Evolutionary conservation across 306 rosid species (phyloP).

Genomic region (Inga leiocalycina): DNA sequence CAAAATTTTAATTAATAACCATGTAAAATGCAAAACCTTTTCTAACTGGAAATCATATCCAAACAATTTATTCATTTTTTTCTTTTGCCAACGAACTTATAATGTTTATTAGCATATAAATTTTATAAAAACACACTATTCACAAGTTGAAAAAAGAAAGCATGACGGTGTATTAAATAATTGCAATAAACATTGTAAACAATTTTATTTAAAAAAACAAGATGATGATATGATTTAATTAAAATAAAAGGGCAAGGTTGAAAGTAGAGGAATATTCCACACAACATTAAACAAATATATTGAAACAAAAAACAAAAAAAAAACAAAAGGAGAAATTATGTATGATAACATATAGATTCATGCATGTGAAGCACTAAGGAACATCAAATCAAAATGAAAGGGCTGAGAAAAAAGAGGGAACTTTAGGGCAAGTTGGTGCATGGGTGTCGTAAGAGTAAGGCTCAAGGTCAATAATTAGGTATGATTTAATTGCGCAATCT

Average conservation of each 20-base stretch:
- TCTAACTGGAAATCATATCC: no score
- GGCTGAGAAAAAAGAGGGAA: not conserved
- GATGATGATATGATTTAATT: not conserved
- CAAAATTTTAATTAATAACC: no score
- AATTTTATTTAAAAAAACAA: not conserved
- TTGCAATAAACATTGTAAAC: not conserved
- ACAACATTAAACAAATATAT: not conserved
- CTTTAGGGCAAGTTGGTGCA: slow-evolving; percentile 40
- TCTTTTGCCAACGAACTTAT: no score
- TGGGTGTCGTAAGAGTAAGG: not conserved
- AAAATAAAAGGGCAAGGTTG: not conserved
- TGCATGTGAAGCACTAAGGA: slow-evolving; percentile 32
- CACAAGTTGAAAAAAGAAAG: not conserved
- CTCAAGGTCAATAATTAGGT: slow-evolving; percentile 26
- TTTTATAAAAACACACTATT: not conserved
- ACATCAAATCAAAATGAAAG: not conserved
- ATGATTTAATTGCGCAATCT: slow-evolving; percentile 21
- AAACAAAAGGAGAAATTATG: not conserved
- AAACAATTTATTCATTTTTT: no score
- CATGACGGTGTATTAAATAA: not conserved
- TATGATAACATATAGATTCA: not conserved
- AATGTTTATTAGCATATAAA: no score
- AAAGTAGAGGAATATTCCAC: slow-evolving; percentile 30
- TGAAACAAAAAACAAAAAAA: not conserved
- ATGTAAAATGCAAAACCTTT: no score